Evolutionary conservation across 2,329 filamentous ascomycete genomes (phyloP), one percentile per base, ranked within the genome.

Genomic region (Xylaria sp.): DNA sequence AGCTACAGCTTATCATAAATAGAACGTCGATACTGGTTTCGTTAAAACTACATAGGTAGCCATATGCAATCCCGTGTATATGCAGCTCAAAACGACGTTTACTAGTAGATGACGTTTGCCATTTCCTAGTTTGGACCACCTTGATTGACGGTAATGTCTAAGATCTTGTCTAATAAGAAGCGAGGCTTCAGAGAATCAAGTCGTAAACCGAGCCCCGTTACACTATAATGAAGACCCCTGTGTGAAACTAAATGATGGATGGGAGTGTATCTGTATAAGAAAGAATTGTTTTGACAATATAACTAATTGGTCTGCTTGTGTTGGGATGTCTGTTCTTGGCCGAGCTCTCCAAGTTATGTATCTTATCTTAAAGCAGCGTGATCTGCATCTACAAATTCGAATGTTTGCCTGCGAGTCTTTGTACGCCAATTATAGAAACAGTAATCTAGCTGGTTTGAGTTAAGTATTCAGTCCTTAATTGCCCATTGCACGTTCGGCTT

Each of bases 301-400:
- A 15, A 50, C 28, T 50, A 15, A 50, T 23, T 50, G 25, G 25
- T 30, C 46, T 18, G 25, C 25, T 18, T 15, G 15, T 9, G 15
- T 50, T 18, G 30, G 32, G 50, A 12, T 7, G 13, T 20, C 18
- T 36, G 50, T 55, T 34, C 50, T 20, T 55, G 7, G 30, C 25
- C 12, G 10, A 43, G 20, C n/a, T 30, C 8, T 43, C 34, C 34
- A 61, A 52, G 34, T 18, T 32, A 3, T 23, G 20, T 58, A 43
- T 41, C 55, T 25, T 23, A 34, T 32, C 61, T 63, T 58, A 48
- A 58, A 63, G 61, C 61, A 50, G 52, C 41, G 52, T 58, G 53
- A 41, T 57, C 41, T 57, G 34, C 53, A 56, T 13, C 20, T n/a
- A 25, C 5, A 56, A 56, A 23, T 39, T 56, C 5, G 18, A 39